A percentile compares a stretch with the other conserved stretches of the same genome.
Evolutionary conservation across 441 rosid genomes (phyloP).

Genomic region (Euphorbia celastroides): DNA sequence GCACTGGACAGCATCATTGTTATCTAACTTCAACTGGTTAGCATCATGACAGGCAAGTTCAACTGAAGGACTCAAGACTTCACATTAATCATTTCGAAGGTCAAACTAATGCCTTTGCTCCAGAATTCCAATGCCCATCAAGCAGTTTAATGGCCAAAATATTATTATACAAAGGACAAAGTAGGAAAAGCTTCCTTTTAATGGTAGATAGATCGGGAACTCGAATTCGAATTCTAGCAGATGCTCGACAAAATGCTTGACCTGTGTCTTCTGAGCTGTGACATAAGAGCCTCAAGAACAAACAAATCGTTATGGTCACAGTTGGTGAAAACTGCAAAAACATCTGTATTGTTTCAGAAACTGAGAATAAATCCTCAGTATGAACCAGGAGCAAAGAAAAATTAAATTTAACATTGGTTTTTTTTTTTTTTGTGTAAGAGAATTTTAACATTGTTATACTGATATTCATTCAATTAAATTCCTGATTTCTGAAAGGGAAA

Average conservation of each 20-base stretch:
- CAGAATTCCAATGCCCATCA: neutral
- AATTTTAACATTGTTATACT: no score
- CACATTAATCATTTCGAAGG: neutral
- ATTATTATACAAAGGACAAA: neutral
- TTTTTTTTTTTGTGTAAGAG: no score
- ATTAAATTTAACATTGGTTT: no score
- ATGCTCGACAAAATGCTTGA: constrained; percentile 37
- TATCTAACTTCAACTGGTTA: neutral
- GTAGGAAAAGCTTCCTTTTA: neutral
- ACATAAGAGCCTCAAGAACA: no score
- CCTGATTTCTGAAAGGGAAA: no score
- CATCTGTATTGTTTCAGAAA: neutral
- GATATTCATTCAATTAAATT: no score
- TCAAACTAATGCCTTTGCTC: neutral
- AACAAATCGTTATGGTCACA: neutral
- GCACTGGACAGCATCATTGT: neutral
- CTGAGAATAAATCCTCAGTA: neutral
- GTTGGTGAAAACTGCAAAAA: neutral
- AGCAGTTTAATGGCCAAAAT: neutral
- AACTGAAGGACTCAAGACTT: neutral
- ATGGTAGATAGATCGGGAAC: constrained; percentile 15
- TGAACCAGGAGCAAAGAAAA: no score
- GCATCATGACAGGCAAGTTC: neutral
- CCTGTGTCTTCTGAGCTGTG: no score
- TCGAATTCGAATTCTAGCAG: constrained; percentile 28